Conservation (phyloP, 192 early-diverging fungal genomes). For the Umbelopsis vinacea region DNA sequence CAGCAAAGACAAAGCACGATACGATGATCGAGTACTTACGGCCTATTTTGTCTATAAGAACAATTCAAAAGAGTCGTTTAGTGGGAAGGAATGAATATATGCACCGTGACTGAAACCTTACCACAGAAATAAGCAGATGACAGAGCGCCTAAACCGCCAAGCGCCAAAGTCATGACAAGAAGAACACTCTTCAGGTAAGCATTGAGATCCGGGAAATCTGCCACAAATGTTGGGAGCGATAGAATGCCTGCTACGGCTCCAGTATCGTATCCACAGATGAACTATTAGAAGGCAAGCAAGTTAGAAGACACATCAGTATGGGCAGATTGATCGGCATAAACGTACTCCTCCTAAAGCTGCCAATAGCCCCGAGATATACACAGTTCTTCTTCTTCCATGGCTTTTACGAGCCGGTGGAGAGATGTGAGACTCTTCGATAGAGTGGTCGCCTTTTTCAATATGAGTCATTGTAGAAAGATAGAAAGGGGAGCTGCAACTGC, state of each 20-base stretch:
- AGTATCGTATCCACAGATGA: constrained; percentile 12
- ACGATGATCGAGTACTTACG: constrained; percentile 65
- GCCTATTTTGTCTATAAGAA: constrained; percentile 51
- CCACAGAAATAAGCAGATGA: constrained; percentile 16
- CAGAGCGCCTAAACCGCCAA: constrained; percentile 23
- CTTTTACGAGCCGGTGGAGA: not conserved
- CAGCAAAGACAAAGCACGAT: constrained; percentile 59
- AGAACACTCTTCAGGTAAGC: constrained; percentile 25
- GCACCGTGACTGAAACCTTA: not conserved
- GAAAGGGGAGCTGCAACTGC: not conserved
- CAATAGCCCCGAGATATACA: constrained; percentile 7
- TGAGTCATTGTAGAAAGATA: not conserved
- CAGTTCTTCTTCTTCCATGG: constrained; percentile 7
- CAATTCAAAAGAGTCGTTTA: no score
- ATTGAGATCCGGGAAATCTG: constrained; percentile 13
- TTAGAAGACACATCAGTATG: not conserved
- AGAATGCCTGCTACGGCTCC: constrained; percentile 35
- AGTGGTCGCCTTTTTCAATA: not conserved
- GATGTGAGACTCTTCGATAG: not conserved
- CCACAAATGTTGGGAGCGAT: constrained; percentile 19
- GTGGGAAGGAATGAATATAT: not conserved
- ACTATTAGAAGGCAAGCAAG: not conserved
- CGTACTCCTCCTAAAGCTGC: constrained; percentile 17
- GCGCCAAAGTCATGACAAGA: constrained; percentile 24
- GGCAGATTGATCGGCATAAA: not conserved